Percentiles rank a stretch among this genome's conserved stretches.
phyloP scores from a whole-genome alignment of 2,329 filamentous ascomycete genomes.

The Acrodontium crateriforme region DNA sequence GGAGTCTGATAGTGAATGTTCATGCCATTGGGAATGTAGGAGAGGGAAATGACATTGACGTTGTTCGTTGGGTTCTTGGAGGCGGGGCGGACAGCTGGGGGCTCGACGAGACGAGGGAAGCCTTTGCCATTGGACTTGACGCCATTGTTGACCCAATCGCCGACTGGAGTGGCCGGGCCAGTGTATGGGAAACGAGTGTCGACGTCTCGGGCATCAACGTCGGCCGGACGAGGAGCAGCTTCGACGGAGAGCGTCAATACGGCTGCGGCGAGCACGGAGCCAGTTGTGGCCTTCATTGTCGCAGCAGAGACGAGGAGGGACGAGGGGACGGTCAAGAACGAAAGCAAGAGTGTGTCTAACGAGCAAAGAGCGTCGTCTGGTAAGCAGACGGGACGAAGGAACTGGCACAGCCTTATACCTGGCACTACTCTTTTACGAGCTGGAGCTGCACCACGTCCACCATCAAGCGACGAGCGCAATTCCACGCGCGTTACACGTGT shows the following conservation, averaged over 20 bases:
- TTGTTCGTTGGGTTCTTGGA: conserved; percentile 35
- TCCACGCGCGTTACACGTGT: too few species aligned
- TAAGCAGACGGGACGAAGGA: too few species aligned
- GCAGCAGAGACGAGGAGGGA: too few species aligned
- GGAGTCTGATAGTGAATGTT: conserved; percentile 42
- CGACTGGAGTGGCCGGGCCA: conserved; percentile 35
- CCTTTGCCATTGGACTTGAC: conserved; percentile 41
- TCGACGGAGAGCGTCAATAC: neutral
- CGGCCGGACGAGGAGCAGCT: neutral
- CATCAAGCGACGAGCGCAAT: too few species aligned
- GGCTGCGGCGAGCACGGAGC: neutral
- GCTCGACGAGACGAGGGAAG: conserved; percentile 36
- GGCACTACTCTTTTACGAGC: too few species aligned
- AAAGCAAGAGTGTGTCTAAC: too few species aligned
- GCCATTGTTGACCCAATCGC: conserved; percentile 38
- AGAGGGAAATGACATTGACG: conserved; percentile 37
- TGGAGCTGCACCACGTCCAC: too few species aligned
- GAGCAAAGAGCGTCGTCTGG: too few species aligned
- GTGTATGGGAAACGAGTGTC: conserved; percentile 23
- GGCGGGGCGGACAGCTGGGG: conserved; percentile 35
- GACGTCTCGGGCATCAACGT: conserved; percentile 6
- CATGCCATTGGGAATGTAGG: conserved; percentile 36
- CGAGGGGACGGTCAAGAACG: too few species aligned
- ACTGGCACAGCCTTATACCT: too few species aligned
- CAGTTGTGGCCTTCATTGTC: neutral